A percentile compares a stretch with the other conserved stretches of the same genome.
phyloP scores from a whole-genome alignment of 345 rosid species.

The Ceriops tagal region DNA sequence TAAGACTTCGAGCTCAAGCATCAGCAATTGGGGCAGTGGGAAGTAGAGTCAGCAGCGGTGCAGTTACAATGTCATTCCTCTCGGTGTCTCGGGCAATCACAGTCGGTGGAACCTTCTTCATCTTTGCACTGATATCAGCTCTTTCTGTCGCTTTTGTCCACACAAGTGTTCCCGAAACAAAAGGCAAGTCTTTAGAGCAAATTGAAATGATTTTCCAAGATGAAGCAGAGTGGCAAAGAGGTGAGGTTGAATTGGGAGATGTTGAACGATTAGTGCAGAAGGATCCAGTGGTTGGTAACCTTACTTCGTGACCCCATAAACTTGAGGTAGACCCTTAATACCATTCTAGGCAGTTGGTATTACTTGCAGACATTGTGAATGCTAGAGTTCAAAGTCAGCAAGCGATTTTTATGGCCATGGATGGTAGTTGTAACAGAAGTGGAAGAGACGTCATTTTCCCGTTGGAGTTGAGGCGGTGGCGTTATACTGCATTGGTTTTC shows the following conservation, averaged over 20 bases:
- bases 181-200: conserved; percentile 42
- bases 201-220: conserved; percentile 25
- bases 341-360: not conserved
- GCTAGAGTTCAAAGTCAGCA: not conserved
- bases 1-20: conserved; percentile 30
- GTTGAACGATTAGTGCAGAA: conserved; percentile 17
- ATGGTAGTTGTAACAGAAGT: no score
- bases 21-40: conserved; percentile 26
- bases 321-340: not conserved
- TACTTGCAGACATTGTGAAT: not conserved
- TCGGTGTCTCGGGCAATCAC: conserved; percentile 23
- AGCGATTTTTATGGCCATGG: no score
- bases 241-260: conserved; percentile 24
- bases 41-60: conserved; percentile 26
- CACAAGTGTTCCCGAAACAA: conserved; percentile 32
- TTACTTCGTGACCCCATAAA: conserved; percentile 1
- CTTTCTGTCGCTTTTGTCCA: conserved; percentile 25
- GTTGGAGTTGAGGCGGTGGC: no score
- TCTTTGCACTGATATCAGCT: conserved; percentile 26
- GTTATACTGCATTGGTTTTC: no score
- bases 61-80: conserved; percentile 24
- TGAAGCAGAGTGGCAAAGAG: conserved; percentile 13
- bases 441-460: no score
- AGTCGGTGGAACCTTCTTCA: conserved; percentile 29
- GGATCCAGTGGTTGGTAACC: not conserved